A percentile compares a stretch with the other conserved stretches of the same genome.
phyloP scores from a whole-genome alignment of 257 asterid genomes.

The Solanum lycopersicoides region DNA sequence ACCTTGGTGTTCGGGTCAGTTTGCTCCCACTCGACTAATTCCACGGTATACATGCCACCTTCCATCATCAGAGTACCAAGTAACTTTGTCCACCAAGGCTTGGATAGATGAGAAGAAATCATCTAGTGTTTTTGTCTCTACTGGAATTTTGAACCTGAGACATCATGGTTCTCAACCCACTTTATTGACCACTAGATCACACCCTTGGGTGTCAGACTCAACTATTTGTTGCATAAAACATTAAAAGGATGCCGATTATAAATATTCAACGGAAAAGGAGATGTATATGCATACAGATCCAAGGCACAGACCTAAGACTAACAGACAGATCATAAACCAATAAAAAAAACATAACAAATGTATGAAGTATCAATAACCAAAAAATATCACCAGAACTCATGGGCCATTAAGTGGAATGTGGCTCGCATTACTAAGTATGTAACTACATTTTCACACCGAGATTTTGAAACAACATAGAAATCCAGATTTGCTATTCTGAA shows the following conservation, averaged over 20 bases:
- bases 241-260: neutral
- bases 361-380: neutral
- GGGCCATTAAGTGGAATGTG: neutral
- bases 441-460: neutral
- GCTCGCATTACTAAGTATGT: neutral
- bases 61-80: neutral
- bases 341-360: neutral
- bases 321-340: neutral
- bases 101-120: neutral
- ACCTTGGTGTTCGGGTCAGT: neutral
- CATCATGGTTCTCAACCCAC: neutral
- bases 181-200: neutral
- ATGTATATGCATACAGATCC: neutral
- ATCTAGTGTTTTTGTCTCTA: neutral
- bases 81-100: neutral
- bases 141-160: neutral
- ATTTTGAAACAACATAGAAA: neutral
- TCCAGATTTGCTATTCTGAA: neutral
- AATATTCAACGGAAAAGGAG: neutral
- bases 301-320: neutral
- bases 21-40: neutral
- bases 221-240: neutral
- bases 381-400: neutral
- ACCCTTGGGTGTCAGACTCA: neutral
- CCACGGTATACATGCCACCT: neutral